These are phyloP conservation scores for Triticum monococcum DNA, from an alignment of 176 grass and related monocot genomes.

Conservation along the genomic window DNA sequence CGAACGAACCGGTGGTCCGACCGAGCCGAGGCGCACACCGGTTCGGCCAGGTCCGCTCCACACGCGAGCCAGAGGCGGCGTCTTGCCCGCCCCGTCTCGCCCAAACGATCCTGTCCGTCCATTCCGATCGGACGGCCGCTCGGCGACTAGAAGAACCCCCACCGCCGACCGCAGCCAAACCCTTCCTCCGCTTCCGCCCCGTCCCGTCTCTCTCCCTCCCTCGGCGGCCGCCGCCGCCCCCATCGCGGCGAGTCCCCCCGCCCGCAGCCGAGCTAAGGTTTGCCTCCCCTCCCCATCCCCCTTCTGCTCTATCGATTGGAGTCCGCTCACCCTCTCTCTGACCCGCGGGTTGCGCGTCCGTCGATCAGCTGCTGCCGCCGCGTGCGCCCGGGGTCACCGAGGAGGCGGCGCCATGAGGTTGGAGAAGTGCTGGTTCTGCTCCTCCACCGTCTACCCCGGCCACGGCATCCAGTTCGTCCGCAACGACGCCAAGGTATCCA, in stretches of 20 bases:
- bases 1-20: neutral
- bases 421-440: constrained; percentile 99
- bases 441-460: constrained; percentile 38
- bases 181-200: neutral
- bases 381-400: neutral
- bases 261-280: neutral
- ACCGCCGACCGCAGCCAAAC: neutral
- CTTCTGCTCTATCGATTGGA: neutral
- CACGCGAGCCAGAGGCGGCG: no score
- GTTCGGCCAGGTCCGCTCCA: neutral
- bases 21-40: neutral
- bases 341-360: neutral
- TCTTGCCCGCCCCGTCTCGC: neutral
- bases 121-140: neutral
- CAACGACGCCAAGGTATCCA: constrained; percentile 84
- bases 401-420: constrained; percentile 70
- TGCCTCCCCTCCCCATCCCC: neutral
- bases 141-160: neutral
- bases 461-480: constrained; percentile 96
- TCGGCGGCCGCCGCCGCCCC: neutral
- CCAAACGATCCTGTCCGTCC: neutral
- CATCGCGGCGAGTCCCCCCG: neutral
- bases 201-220: neutral
- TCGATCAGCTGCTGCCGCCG: neutral
- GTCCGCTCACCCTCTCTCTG: neutral